These are phyloP conservation scores for Exserohilum rostratum DNA, from an alignment of 2,329 filamentous ascomycete species.

Conservation along the genomic window DNA sequence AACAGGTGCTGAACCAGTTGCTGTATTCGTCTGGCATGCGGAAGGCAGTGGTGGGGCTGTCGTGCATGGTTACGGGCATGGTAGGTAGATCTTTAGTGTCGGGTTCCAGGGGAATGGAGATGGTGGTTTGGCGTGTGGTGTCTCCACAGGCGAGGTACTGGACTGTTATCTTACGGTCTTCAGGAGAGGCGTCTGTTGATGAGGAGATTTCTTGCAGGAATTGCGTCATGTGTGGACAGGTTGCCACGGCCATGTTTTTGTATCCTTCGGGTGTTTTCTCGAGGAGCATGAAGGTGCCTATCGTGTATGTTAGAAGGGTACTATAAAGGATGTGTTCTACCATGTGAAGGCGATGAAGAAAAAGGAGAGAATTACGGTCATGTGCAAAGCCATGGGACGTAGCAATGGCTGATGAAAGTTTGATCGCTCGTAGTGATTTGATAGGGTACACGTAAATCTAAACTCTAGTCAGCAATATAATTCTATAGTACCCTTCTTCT, in stretches of 20 bases:
- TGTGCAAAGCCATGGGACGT: slow-evolving; percentile 55
- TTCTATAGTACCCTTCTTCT: neutral
- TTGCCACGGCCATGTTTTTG: slow-evolving; percentile 52
- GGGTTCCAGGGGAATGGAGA: slow-evolving; percentile 52
- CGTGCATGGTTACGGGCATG: slow-evolving; percentile 53
- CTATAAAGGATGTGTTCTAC: neutral
- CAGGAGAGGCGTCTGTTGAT: no score
- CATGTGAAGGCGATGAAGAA: neutral
- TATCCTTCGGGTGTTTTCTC: slow-evolving; percentile 44
- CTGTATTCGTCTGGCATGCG: slow-evolving; percentile 52
- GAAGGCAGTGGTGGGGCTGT: slow-evolving; percentile 50
- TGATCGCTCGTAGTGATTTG: slow-evolving; percentile 53
- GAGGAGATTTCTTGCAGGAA: slow-evolving; percentile 48
- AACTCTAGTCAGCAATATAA: neutral
- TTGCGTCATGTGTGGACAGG: slow-evolving; percentile 49
- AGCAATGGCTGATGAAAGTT: slow-evolving; percentile 47
- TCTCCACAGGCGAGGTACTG: slow-evolving; percentile 47
- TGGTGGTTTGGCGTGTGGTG: slow-evolving; percentile 27
- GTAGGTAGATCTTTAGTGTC: slow-evolving; percentile 42
- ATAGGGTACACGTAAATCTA: slow-evolving; percentile 57
- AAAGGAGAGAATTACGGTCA: slow-evolving; percentile 43
- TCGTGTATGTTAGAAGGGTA: neutral
- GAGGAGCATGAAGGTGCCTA: slow-evolving; percentile 50
- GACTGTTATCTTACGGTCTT: no score
- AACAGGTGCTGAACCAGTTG: slow-evolving; percentile 53